Base-by-base conservation (phyloP, 1,139 yeast species). In the Scheffersomyces illinoinensis region DNA sequence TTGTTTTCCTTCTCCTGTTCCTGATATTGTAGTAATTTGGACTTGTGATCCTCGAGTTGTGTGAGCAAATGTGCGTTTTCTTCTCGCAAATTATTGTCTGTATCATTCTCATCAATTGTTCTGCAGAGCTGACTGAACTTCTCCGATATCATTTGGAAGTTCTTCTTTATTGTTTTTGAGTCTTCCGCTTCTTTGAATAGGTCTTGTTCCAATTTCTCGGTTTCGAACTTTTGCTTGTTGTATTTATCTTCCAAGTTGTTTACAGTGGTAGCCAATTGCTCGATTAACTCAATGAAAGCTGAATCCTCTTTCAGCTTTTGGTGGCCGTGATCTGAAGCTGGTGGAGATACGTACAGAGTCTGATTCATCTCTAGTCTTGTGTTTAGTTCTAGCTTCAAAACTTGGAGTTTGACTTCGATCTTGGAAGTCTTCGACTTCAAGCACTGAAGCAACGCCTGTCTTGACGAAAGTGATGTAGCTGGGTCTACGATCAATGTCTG, bases 1-100 rank as follows among this genome's bases (percentile, higher is more conserved):
- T 39, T 39, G 39, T 39, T 53, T 39, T 53, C 49, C 23, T 53
- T 53, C n/a, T 48, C 51, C 26, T 48, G 26, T 18, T 59, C 61
- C 59, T 77, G 78, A 59, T 76, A 76, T 53, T 75, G 74, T 24
- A 68, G 72, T 49, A 77, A 69, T 58, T 72, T 75, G 7, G 64
- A 57, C 52, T 71, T 73, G 20, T 72, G 71, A 10, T 61, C 63
- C 47, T 60, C 54, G 46, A 68, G 65, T 8, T 66, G 57, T 12
- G 57, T 57, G 2, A 55, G 52, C 5, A 71, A 58, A 19, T 67
- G 61, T 18, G 62, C 56, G 58, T 75, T 75, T 58, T 76, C 77
- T 1, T 47, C 52, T 52, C 63, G 62, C 19, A 2, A 74, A 61
- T 14, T 54, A 43, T 3, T 63, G 24, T 53, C 58, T 50, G 57